A percentile compares a stretch with the other conserved stretches of the same genome.
Evolutionary conservation across 305 asterid species (phyloP).

Genomic region (Fraxinus ornus): DNA sequence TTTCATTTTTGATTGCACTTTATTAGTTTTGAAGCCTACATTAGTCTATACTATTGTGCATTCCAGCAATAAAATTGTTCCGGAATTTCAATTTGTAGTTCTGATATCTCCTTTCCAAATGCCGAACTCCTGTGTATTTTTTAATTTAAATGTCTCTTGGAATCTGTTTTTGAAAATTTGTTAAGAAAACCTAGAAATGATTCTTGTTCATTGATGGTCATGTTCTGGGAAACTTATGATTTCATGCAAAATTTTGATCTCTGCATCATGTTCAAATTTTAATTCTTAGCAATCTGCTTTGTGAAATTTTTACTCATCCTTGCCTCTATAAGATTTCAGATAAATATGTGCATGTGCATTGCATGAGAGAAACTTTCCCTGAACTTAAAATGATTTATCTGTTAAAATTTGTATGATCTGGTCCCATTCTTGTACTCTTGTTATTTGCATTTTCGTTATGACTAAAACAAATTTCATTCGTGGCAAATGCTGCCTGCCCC

Average conservation of each 20-base stretch:
- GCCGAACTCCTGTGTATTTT: constrained; percentile 7
- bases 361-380: not conserved
- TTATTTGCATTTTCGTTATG: not conserved
- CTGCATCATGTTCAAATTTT: not conserved
- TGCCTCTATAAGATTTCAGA: not conserved
- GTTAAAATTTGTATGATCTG: constrained; percentile 3
- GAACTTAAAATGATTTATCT: not conserved
- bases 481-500: not conserved
- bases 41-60: not conserved
- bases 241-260: not conserved
- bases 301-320: not conserved
- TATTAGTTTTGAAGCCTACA: not conserved
- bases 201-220: not conserved
- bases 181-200: no score
- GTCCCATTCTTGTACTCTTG: not conserved
- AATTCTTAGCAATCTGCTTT: not conserved
- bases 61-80: constrained; percentile 2
- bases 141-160: not conserved
- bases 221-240: not conserved
- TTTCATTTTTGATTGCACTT: constrained; percentile 7
- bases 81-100: constrained; percentile 6
- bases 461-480: not conserved
- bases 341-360: constrained; percentile 14
- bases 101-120: not conserved
- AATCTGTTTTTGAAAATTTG: not conserved